Conservation (phyloP, 2,329 filamentous ascomycete genomes). For the Apiospora rasikravindrae region DNA sequence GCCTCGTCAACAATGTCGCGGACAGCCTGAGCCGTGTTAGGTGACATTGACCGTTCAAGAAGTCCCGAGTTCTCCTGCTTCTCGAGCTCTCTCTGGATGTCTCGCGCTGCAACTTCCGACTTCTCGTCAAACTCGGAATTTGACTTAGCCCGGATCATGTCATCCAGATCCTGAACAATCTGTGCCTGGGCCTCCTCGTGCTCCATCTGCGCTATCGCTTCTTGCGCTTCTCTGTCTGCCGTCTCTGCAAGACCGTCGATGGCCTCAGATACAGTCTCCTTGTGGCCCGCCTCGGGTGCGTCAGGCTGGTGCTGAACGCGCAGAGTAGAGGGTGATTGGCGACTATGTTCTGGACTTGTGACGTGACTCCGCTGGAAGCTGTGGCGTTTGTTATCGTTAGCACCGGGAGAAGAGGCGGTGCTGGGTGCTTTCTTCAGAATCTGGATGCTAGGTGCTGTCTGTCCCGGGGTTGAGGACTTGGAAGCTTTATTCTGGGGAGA, state of each 20-base stretch:
- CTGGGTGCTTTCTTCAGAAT: constrained; percentile 56
- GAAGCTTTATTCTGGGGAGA: constrained; percentile 51
- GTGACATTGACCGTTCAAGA: constrained; percentile 58
- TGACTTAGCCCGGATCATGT: constrained; percentile 56
- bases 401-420: constrained; percentile 44
- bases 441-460: constrained; percentile 46
- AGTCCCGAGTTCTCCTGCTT: constrained; percentile 57
- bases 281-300: constrained; percentile 41
- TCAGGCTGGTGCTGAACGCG: constrained; percentile 28
- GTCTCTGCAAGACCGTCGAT: constrained; percentile 66
- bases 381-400: constrained; percentile 46
- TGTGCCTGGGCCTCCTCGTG: constrained; percentile 54
- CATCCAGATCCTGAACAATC: constrained; percentile 54
- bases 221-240: constrained; percentile 62
- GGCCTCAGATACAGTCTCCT: constrained; percentile 74
- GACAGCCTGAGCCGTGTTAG: constrained; percentile 56
- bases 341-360: constrained; percentile 49
- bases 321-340: constrained; percentile 38
- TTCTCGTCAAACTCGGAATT: constrained; percentile 59
- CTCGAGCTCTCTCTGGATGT: constrained; percentile 59
- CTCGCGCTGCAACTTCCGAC: constrained; percentile 51
- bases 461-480: constrained; percentile 43
- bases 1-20: constrained; percentile 59
- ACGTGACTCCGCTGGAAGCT: constrained; percentile 50
- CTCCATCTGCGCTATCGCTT: constrained; percentile 65